Conservation (phyloP, 2,329 filamentous ascomycete species). For the Fusarium vanettenii region DNA sequence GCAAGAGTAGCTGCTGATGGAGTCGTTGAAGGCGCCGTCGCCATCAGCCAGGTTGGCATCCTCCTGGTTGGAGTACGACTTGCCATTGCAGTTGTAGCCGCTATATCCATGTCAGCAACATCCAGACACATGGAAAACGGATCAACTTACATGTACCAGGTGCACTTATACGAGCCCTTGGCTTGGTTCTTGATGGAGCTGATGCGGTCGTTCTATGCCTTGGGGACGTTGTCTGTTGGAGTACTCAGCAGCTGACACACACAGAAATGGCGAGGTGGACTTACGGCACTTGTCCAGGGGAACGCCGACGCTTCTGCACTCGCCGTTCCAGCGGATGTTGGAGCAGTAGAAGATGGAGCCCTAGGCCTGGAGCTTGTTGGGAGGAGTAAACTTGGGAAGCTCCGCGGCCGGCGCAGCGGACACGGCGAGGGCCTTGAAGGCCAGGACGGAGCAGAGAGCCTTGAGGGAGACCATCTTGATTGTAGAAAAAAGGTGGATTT, state of each 20-base stretch:
- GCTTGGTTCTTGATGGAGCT: neutral
- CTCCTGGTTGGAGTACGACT: too few species aligned
- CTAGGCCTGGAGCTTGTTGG: neutral
- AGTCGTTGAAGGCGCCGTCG: too few species aligned
- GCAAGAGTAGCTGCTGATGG: too few species aligned
- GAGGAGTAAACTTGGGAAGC: neutral
- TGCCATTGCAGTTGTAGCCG: too few species aligned
- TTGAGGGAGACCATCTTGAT: neutral
- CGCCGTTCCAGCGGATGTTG: neutral
- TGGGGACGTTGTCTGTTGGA: neutral
- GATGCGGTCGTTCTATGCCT: neutral
- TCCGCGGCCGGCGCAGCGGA: neutral
- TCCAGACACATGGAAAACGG: too few species aligned
- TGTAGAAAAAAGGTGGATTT: neutral
- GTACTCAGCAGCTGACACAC: neutral
- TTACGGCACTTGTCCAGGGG: neutral
- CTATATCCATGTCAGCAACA: too few species aligned
- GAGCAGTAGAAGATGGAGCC: neutral
- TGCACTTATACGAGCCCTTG: neutral
- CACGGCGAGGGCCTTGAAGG: neutral
- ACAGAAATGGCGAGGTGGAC: neutral
- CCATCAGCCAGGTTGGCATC: too few species aligned
- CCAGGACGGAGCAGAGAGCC: neutral
- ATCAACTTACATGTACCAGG: neutral
- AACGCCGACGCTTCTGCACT: neutral